Base-by-base conservation (phyloP, 176 grass and related monocot genomes). In the Cenchrus americanus region DNA sequence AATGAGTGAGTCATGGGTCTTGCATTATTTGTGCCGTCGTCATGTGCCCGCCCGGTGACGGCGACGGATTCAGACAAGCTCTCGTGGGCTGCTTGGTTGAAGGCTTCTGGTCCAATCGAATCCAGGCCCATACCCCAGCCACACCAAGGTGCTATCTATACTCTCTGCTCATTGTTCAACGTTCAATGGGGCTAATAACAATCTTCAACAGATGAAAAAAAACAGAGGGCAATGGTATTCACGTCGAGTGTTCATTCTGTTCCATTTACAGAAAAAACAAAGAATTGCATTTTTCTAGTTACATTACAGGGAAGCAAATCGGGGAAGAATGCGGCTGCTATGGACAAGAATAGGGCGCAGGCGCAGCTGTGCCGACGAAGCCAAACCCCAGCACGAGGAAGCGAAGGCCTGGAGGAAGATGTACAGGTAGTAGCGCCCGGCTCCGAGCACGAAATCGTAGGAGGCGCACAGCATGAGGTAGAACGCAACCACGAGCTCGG, bases 401-500 rank as follows among this genome's bases (percentile, higher is more conserved):
- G 93, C 86, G 23, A 85, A 77, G 37, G 93, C 86, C 80, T 89
- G 93, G 42, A 92, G 90, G 76, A 89, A 92, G 30, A 91, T 89
- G 83, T 85, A 95, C 37, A 85, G 42, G 75, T 91, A 86, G 76
- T 71, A 90, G 14, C 27, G 51, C 71, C 74, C 73, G 48, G 43
- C 86, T 30, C 90, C 83, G 34, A 84, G 83, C 21, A 70, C 40
- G 4, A 75, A 40, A 65, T 91, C 89, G 75, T 92, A 90, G 9
- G 79, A 84, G 59, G 88, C 93, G 67, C 88, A 95, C 17, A 76
- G 19, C 43, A 86, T 62, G 19, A 95, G 88, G 74, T 82, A 88
- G 6, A 90, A 30, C 66, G 88, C 88, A n/a, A 92, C 52, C 65
- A 23, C 10, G 12, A 95, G 71, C 81, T 95, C 93, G 42, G 82